Conservation (phyloP, 495 filamentous ascomycete genomes). For the Penicillium subrubescens region DNA sequence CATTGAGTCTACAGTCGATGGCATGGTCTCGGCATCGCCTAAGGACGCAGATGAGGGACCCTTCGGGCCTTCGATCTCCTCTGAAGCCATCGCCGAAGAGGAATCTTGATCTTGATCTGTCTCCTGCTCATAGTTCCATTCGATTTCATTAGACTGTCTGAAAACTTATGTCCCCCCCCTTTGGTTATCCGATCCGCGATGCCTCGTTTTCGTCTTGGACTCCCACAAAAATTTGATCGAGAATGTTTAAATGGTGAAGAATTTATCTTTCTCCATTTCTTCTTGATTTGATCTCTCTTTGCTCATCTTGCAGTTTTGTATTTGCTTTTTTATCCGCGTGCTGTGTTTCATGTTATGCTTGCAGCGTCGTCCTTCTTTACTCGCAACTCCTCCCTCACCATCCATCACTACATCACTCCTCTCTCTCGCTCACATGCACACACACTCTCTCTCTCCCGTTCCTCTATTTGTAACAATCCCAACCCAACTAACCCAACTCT, state of each 20-base stretch:
- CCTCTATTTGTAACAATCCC: neutral
- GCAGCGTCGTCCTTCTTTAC: conserved; percentile 8
- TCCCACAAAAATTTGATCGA: neutral
- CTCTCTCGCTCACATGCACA: neutral
- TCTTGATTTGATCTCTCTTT: conserved; percentile 8
- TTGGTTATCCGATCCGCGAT: neutral
- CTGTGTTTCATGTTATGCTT: neutral
- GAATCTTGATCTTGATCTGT: neutral
- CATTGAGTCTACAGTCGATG: conserved; percentile 43
- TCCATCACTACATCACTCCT: neutral
- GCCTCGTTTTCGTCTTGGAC: neutral
- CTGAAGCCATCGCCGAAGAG: conserved; percentile 15
- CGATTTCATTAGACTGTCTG: conserved; percentile 15
- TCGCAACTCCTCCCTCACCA: neutral
- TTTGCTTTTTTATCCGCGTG: neutral
- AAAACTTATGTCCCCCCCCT: conserved; percentile 10
- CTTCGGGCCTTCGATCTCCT: conserved; percentile 41
- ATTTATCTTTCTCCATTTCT: neutral
- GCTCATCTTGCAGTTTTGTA: neutral
- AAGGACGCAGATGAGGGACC: conserved; percentile 36
- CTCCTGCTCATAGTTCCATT: conserved; percentile 13
- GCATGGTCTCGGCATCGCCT: conserved; percentile 43
- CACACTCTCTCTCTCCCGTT: neutral
- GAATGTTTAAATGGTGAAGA: neutral
- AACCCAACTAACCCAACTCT: neutral